These are phyloP conservation scores for Quercus tomentella DNA, from an alignment of 331 rosid species.

Conservation along the genomic window DNA sequence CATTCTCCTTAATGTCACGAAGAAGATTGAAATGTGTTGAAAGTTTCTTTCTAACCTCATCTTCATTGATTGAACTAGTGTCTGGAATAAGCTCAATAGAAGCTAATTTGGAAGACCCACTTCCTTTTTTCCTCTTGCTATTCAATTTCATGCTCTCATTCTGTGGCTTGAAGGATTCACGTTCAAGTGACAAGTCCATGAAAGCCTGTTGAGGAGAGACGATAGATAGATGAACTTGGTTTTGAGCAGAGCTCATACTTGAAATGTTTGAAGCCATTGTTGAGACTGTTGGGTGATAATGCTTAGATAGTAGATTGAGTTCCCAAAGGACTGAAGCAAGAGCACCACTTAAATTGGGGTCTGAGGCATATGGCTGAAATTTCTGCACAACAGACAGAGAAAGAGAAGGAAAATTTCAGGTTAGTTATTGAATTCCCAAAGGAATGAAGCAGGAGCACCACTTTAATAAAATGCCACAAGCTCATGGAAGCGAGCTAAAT, in stretches of 20 bases:
- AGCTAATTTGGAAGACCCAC: conserved; percentile 24
- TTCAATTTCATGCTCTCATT: conserved; percentile 28
- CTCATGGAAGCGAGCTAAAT: not conserved
- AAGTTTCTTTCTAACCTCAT: conserved; percentile 53
- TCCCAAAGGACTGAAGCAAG: conserved; percentile 98
- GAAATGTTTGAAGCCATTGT: conserved; percentile 60
- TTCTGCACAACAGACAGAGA: conserved; percentile 48
- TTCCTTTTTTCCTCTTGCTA: conserved; percentile 50
- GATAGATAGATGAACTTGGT: conserved; percentile 54
- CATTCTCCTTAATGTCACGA: conserved; percentile 73
- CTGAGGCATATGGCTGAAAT: conserved; percentile 76
- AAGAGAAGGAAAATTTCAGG: not conserved
- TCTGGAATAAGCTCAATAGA: conserved; percentile 21
- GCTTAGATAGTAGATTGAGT: conserved; percentile 69
- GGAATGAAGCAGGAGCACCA: not conserved
- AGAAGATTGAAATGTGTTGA: conserved; percentile 57
- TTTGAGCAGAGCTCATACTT: conserved; percentile 49
- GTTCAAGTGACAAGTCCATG: conserved; percentile 60
- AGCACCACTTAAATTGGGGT: conserved; percentile 97
- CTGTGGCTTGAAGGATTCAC: conserved; percentile 44
- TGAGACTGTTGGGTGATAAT: conserved; percentile 80
- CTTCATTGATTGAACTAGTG: conserved; percentile 36
- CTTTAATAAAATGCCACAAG: not conserved
- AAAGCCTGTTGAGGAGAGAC: conserved; percentile 77
- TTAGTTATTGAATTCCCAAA: not conserved